Evolutionary conservation across 192 early-diverging fungal species (phyloP).

Genomic region (Podila minutissima): DNA sequence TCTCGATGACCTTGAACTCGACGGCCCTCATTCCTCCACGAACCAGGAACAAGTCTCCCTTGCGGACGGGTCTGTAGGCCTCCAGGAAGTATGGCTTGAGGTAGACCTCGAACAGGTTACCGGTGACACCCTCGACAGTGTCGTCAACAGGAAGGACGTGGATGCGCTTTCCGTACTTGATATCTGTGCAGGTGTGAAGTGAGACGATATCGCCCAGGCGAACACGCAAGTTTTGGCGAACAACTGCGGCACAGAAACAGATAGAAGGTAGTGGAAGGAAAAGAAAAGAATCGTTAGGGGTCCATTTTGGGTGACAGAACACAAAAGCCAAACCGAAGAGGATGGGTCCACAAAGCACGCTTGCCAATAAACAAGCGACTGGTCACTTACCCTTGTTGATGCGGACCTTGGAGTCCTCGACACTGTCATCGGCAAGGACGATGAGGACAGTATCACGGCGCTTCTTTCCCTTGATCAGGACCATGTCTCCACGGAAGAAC

Average conservation of each 20-base stretch:
- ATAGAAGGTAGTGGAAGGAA: neutral
- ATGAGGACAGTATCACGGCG: constrained; percentile 96
- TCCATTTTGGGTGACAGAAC: neutral
- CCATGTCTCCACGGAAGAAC: constrained; percentile 96
- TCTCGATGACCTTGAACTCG: constrained; percentile 99
- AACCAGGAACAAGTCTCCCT: constrained; percentile 95
- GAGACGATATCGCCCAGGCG: constrained; percentile 96
- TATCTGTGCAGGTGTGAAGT: constrained; percentile 95
- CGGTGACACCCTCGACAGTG: constrained; percentile 96
- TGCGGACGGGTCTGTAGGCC: constrained; percentile 95
- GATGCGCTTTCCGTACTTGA: constrained; percentile 97
- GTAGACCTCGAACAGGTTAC: constrained; percentile 97
- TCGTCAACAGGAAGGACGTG: constrained; percentile 98
- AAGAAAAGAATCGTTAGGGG: constrained; percentile 2
- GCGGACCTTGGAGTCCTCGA: constrained; percentile 92
- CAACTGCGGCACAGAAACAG: constrained; percentile 64
- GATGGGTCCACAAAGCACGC: neutral
- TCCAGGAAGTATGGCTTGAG: constrained; percentile 99
- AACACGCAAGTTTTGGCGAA: constrained; percentile 93
- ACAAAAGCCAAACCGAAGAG: neutral
- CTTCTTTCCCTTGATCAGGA: constrained; percentile 98
- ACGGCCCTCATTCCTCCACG: constrained; percentile 97
- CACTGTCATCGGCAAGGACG: constrained; percentile 90
- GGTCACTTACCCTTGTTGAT: constrained; percentile 81
- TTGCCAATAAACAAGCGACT: neutral